Conservation (phyloP, 441 rosid species). For the Populus hybrid region DNA sequence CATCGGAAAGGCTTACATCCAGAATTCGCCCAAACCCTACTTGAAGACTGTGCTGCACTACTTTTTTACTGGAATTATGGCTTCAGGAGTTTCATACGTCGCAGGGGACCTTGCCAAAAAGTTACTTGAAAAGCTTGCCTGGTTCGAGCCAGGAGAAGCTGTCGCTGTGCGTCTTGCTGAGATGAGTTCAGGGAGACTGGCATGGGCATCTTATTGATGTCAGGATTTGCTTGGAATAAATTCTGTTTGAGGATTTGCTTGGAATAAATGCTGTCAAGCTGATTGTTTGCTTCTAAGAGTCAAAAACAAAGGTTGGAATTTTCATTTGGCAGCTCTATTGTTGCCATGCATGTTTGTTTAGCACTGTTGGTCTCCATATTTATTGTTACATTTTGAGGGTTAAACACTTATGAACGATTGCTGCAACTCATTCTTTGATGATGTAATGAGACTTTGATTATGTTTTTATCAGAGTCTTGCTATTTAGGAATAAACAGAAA, state of each 20-base stretch:
- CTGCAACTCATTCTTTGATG: too few relatives aligned
- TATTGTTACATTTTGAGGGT: neutral
- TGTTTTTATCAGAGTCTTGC: too few relatives aligned
- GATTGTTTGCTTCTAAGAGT: neutral
- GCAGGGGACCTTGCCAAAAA: conserved; percentile 7
- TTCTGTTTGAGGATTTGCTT: neutral
- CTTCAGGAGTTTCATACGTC: conserved; percentile 14
- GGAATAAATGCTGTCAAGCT: neutral
- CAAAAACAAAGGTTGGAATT: neutral
- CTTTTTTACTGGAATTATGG: neutral
- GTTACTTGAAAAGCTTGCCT: conserved; percentile 5
- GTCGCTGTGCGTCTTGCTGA: neutral
- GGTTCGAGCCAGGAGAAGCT: neutral
- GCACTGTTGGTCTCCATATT: neutral
- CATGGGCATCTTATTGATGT: neutral
- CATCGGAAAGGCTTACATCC: conserved; percentile 15
- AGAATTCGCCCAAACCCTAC: neutral
- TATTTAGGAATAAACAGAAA: neutral
- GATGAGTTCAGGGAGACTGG: neutral
- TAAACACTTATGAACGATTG: too few relatives aligned
- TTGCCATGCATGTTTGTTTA: neutral
- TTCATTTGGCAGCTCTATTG: neutral
- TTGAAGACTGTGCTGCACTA: neutral
- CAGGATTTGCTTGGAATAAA: neutral
- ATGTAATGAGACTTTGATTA: too few relatives aligned